These are phyloP conservation scores for Schoenoplectus tabernaemontani DNA, from an alignment of 202 grass and related monocot genomes.

Conservation along the genomic window DNA sequence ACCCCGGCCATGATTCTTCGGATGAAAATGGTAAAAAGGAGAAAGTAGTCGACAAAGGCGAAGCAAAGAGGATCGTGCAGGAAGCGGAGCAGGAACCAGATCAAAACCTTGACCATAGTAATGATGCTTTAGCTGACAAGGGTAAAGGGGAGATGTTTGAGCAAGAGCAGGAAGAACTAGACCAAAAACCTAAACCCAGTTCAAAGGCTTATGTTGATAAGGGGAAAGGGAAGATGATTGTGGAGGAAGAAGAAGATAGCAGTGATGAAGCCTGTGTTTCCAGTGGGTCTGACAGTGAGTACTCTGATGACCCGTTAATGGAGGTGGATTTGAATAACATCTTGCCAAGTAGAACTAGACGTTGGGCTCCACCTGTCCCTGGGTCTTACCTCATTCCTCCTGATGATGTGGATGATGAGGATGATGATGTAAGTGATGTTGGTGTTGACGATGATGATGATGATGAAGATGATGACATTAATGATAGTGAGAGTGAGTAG, in stretches of 20 bases:
- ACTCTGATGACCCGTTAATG: conserved; percentile 63
- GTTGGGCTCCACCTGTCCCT: conserved; percentile 39
- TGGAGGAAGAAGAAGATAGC: conserved; percentile 41
- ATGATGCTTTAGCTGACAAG: not conserved
- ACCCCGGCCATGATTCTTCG: not conserved
- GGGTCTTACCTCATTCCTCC: conserved; percentile 56
- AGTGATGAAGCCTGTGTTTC: conserved; percentile 22
- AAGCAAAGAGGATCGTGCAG: not conserved
- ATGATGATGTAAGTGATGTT: conserved; percentile 28
- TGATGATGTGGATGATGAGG: conserved; percentile 50
- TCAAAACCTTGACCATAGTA: not conserved
- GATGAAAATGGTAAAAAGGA: not conserved
- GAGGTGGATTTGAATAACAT: conserved; percentile 95
- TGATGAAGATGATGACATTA: conserved; percentile 26
- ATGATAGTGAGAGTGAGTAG: conserved; percentile 46
- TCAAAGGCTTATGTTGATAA: conserved; percentile 37
- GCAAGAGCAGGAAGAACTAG: not conserved
- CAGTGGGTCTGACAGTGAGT: conserved; percentile 46
- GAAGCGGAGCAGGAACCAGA: not conserved
- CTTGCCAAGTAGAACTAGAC: conserved; percentile 73
- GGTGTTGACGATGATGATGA: conserved; percentile 26
- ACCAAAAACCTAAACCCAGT: conserved; percentile 12
- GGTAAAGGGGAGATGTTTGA: conserved; percentile 9
- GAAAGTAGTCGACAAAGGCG: not conserved
- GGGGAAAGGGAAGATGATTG: conserved; percentile 93